These are phyloP conservation scores for Allantophomopsis lycopodina DNA, from an alignment of 2,329 filamentous ascomycete genomes.

Conservation along the genomic window DNA sequence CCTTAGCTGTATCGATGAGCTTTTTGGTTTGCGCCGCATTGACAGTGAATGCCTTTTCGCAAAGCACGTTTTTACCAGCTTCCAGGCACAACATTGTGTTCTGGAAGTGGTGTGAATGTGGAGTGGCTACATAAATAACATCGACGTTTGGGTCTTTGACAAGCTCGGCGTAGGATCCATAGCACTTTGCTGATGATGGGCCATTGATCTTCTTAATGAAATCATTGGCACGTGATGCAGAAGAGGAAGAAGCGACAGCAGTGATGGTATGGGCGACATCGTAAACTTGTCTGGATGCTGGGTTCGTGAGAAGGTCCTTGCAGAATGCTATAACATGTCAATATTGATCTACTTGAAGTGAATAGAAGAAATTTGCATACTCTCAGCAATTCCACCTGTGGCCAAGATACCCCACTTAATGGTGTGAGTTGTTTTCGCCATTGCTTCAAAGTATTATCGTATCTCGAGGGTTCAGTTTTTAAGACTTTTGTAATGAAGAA, in stretches of 20 bases:
- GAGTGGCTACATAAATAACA: slow-evolving; percentile 58
- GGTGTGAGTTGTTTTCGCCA: slow-evolving; percentile 13
- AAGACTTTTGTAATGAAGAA: no score
- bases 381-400: slow-evolving; percentile 21
- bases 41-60: slow-evolving; percentile 60
- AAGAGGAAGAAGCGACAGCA: slow-evolving; percentile 52
- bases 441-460: slow-evolving; percentile 2
- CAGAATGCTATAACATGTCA: slow-evolving; percentile 31
- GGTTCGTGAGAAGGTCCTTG: slow-evolving; percentile 49
- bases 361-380: slow-evolving; percentile 7
- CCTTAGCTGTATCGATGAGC: slow-evolving; percentile 42
- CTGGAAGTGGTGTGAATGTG: slow-evolving; percentile 62
- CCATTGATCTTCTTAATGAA: slow-evolving; percentile 45
- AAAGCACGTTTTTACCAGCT: slow-evolving; percentile 55
- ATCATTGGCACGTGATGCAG: slow-evolving; percentile 39
- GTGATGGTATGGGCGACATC: slow-evolving; percentile 49
- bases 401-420: slow-evolving; percentile 20
- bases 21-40: slow-evolving; percentile 50
- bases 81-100: slow-evolving; percentile 51
- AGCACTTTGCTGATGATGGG: slow-evolving; percentile 43
- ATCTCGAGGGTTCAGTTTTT: no score
- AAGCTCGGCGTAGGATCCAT: slow-evolving; percentile 52
- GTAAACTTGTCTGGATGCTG: slow-evolving; percentile 39
- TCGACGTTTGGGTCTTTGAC: slow-evolving; percentile 51
- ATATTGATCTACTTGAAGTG: not conserved